Evolutionary conservation across 1,284 basidiomycete genomes (phyloP), one percentile per base, ranked within the genome.

Genomic region (Melampsora occidentalis): DNA sequence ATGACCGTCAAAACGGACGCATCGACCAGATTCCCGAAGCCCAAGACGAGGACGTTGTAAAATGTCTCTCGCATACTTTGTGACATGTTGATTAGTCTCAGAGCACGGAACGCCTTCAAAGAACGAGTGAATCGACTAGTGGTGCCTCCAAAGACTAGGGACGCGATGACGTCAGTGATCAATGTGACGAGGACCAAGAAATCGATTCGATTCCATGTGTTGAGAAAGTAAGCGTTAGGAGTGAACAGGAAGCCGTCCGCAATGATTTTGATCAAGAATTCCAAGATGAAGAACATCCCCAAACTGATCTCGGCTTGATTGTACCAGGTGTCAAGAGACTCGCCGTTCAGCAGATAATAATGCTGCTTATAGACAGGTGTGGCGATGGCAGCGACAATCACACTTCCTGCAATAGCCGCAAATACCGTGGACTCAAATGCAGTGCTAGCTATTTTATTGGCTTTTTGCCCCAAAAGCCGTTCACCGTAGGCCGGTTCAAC

Each of bases 151-250:
- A 35, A 77, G 7, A 77, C 35, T 63, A 93, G 86, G 7, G 75
- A 70, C 81, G 91, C 90, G 70, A 91, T 86, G 62, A 98, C 84
- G 1, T 90, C 89, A 0, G 91, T 92, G 1, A 88, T 86, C 39
- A 97, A 84, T 2, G 93, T 92, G 51, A 86, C 82, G 83, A 98
- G 87, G 81, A 98, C 91, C 81, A 94, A 84, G 79, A 97, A 90
- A 84, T 99, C 96, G 76, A 98, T 86, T 78, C 91, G 83, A 82
- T 98, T 98, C 94, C 95, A 98, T 14, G 94, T 89, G 78, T 91
- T 93, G 20, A 90, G 88, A 39, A 97, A 84, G 81, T 98, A 98
- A 0, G 94, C 94, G 81, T 97, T 98, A 0, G 96, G 96, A 0
- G 94, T 71, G 49, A 77, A 77, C 0, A 80, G 80, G 42, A 84